Base-by-base conservation (phyloP, 495 filamentous ascomycete genomes). In the Tuber aestivum region DNA sequence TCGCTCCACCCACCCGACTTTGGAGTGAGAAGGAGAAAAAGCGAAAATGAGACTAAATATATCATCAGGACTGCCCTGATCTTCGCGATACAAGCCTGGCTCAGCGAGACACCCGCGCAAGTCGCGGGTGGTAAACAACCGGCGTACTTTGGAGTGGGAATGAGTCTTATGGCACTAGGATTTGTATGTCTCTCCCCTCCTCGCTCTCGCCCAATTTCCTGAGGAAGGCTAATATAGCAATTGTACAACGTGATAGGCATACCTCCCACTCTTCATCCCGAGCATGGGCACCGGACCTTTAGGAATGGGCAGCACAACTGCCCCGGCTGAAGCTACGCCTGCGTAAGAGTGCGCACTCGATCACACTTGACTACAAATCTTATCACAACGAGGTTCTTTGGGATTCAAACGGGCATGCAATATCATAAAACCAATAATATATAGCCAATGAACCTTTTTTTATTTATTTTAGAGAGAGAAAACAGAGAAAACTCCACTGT, bases 91-190 rank as follows among this genome's bases (percentile, higher is more conserved):
- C 82, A 83, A 70, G 74, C 69, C 50, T 83, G 81, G 81, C 75
- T 83, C 65, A 83, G 77, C 41, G 82, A 83, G 70, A 81, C 79
- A 0, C 79, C 82, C 0, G 79, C 74, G 18, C 74, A 77, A 27
- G 23, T 81, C n/a, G 82, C 81, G 20, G 78, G 37, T 40, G 82
- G 81, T 72, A 83, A 83, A 41, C 82, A 83, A 45, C 82, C 82
- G 0, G 82, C 76, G 9, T 81, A 80, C 56, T 83, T 83, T 32
- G 70, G 74, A 35, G 75, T 83, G 14, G 82, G 79, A 20, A 83
- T 83, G 79, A 76, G 78, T 42, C 21, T 82, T 40, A 82, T 82
- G 80, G 74, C 79, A 41, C 72, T 82, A 40, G 48, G 38, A 38
- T 75, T 82, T 72, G 81, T 82, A 42, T 50, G 77, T 73, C 18